These are phyloP conservation scores for Flammula alnicola DNA, from an alignment of 1,284 basidiomycete species.

Conservation along the genomic window DNA sequence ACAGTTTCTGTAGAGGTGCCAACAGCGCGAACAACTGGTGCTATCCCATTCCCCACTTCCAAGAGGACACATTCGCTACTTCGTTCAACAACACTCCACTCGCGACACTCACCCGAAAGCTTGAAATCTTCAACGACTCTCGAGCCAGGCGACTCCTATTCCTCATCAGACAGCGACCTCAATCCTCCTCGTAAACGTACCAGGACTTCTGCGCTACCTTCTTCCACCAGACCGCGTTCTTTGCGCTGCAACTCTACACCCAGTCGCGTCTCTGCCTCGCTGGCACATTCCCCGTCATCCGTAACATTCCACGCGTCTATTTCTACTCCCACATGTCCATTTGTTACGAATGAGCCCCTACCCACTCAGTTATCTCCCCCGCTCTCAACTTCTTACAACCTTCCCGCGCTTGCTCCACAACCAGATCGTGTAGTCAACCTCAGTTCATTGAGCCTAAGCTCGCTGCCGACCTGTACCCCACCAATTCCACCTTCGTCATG, in stretches of 20 bases:
- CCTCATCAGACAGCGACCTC: constrained; percentile 9
- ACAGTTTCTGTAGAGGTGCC: not conserved
- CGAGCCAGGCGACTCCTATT: not conserved
- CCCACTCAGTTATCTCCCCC: not conserved
- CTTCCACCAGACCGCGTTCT: constrained; percentile 1
- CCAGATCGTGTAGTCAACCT: not conserved
- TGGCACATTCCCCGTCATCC: not conserved
- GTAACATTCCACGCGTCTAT: not conserved
- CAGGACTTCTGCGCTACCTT: constrained; percentile 17
- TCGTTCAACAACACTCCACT: constrained; percentile 8
- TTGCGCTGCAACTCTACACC: constrained; percentile 2
- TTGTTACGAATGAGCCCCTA: not conserved
- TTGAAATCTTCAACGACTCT: not conserved
- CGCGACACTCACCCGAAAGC: not conserved
- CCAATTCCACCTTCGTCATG: not conserved
- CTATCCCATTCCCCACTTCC: constrained; percentile 18
- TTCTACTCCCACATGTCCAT: too few species aligned
- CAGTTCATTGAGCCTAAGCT: not conserved
- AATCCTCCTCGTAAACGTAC: constrained; percentile 19
- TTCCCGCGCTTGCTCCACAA: not conserved
- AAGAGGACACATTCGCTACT: constrained; percentile 23
- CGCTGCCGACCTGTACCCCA: too few species aligned
- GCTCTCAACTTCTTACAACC: not conserved
- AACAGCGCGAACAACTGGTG: not conserved
- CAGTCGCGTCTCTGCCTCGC: not conserved